Evolutionary conservation across 148 eudicot genomes (phyloP).

Genomic region (Fagopyrum tataricum): DNA sequence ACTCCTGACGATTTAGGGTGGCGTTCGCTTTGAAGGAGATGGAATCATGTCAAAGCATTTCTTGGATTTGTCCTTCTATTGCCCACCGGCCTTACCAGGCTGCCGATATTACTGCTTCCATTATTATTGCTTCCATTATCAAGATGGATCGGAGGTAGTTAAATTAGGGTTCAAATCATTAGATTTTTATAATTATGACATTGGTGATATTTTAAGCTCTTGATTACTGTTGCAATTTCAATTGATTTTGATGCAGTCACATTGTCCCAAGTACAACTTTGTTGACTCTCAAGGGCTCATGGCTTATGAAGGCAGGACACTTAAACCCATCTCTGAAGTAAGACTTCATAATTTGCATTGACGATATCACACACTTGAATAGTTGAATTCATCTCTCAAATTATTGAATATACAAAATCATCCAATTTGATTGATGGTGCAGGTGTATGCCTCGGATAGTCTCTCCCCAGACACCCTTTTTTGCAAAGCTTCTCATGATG

Average conservation of each 20-base stretch:
- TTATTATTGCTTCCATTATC: too few relatives aligned
- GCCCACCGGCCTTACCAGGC: constrained; percentile 96
- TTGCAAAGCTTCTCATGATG: constrained; percentile 83
- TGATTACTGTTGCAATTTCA: too few relatives aligned
- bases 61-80: constrained; percentile 99
- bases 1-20: constrained; percentile 62
- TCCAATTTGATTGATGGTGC: neutral
- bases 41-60: constrained; percentile 77
- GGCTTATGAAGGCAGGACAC: constrained; percentile 76
- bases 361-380: too few relatives aligned
- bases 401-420: neutral
- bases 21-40: constrained; percentile 55
- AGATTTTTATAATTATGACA: too few relatives aligned
- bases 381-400: neutral
- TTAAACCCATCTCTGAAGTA: constrained; percentile 78
- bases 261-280: constrained; percentile 95
- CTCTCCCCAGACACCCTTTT: constrained; percentile 57
- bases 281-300: constrained; percentile 96
- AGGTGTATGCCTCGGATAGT: constrained; percentile 81
- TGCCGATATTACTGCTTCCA: constrained; percentile 95
- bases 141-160: constrained; percentile 62
- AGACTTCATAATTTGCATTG: constrained; percentile 16
- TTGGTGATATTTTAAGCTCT: too few relatives aligned
- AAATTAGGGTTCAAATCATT: neutral
- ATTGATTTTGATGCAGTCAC: constrained; percentile 35